phyloP scores from a whole-genome alignment of 1,139 yeast genomes.

The Candida glucosophila region DNA sequence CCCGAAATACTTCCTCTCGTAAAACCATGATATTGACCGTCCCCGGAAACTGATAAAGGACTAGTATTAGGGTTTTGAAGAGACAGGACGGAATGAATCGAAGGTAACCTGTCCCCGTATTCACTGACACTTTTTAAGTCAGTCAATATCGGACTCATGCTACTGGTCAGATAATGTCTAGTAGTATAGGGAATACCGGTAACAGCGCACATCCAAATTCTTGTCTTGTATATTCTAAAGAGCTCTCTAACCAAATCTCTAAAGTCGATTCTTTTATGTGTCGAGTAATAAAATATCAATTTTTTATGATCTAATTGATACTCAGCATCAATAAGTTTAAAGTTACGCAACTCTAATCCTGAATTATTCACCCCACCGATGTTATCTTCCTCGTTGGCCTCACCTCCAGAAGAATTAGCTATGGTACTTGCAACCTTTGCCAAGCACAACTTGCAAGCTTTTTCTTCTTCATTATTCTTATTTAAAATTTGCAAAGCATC shows the following conservation, averaged over 20 bases:
- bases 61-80: too few relatives aligned
- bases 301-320: constrained; percentile 95
- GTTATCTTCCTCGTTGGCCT: constrained; percentile 1
- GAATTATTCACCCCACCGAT: too few relatives aligned
- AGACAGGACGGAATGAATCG: too few relatives aligned
- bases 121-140: too few relatives aligned
- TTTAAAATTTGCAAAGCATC: constrained; percentile 53
- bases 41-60: too few relatives aligned
- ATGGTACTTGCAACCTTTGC: constrained; percentile 45
- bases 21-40: too few relatives aligned
- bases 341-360: constrained; percentile 16
- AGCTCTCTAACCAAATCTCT: constrained; percentile 87
- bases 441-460: constrained; percentile 55
- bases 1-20: too few relatives aligned
- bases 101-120: too few relatives aligned
- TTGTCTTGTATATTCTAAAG: constrained; percentile 86
- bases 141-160: too few relatives aligned
- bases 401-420: constrained; percentile 1
- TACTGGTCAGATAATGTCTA: too few relatives aligned
- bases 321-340: constrained; percentile 67
- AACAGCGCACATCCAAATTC: constrained; percentile 97
- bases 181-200: constrained; percentile 21
- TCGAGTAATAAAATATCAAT: constrained; percentile 75
- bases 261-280: constrained; percentile 80
- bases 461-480: constrained; percentile 64